A percentile compares a stretch with the other conserved stretches of the same genome.
Conservation (phyloP, 2,329 filamentous ascomycete genomes). For the Bipolaris victoriae region DNA sequence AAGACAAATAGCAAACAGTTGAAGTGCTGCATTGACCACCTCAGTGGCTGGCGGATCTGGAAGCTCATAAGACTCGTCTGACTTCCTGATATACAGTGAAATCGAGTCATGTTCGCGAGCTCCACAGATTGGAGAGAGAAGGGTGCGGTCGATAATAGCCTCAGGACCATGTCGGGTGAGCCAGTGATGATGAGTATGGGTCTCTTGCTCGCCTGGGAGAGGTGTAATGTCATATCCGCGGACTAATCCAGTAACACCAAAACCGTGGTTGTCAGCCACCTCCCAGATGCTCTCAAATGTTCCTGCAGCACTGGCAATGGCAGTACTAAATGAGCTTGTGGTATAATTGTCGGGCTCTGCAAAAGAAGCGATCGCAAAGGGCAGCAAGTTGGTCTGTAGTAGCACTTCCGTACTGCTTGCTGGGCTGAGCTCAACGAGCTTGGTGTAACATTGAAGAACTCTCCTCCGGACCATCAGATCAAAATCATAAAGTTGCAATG, state of each 20-base stretch:
- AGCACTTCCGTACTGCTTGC: slow-evolving; percentile 83
- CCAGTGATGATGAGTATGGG: slow-evolving; percentile 56
- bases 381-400: slow-evolving; percentile 88
- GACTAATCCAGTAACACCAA: slow-evolving; percentile 87
- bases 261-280: slow-evolving; percentile 89
- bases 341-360: slow-evolving; percentile 90
- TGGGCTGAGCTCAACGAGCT: slow-evolving; percentile 86
- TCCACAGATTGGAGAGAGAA: slow-evolving; percentile 71
- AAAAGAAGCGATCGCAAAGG: slow-evolving; percentile 87
- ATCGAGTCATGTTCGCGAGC: slow-evolving; percentile 90
- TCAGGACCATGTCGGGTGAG: slow-evolving; percentile 65
- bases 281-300: slow-evolving; percentile 96
- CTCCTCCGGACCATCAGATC: slow-evolving; percentile 91
- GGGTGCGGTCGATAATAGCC: slow-evolving; percentile 65
- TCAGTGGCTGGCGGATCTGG: slow-evolving; percentile 88
- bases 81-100: slow-evolving; percentile 70
- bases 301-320: slow-evolving; percentile 87
- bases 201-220: slow-evolving; percentile 66
- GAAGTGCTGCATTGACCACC: slow-evolving; percentile 92
- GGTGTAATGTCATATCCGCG: slow-evolving; percentile 75
- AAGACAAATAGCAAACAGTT: slow-evolving; percentile 88
- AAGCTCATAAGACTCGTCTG: slow-evolving; percentile 55
- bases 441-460: slow-evolving; percentile 93
- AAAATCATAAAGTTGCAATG: slow-evolving; percentile 86
- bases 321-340: slow-evolving; percentile 82